Evolutionary conservation across 78 protist genomes (phyloP).

Genomic region (Salpingoeca rosetta): DNA sequence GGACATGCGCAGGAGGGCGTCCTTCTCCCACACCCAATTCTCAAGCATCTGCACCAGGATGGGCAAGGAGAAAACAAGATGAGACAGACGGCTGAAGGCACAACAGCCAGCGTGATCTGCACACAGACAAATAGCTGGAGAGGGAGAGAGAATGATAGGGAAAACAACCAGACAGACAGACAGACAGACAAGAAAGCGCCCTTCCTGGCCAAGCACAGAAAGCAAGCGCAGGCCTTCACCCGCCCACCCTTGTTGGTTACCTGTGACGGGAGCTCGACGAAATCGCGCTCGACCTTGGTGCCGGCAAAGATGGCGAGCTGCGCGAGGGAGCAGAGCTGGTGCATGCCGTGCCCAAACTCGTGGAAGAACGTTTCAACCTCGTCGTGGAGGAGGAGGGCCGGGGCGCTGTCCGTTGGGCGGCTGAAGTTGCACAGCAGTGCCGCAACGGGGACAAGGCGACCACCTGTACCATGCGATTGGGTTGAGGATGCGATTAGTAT

Average conservation of each 20-base stretch:
- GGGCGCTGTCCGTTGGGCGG: slow-evolving; percentile 4
- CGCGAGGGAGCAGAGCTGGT: slow-evolving; percentile 19
- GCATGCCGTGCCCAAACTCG: slow-evolving; percentile 51
- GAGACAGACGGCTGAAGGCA: no score
- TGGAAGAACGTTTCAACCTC: slow-evolving; percentile 61
- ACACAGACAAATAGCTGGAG: no score
- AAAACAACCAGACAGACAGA: no score
- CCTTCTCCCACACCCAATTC: slow-evolving; percentile 54
- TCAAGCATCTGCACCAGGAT: slow-evolving; percentile 53
- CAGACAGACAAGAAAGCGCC: no score
- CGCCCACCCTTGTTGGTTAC: no score
- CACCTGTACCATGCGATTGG: no score
- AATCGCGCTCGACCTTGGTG: slow-evolving; percentile 57
- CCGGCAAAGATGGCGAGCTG: slow-evolving; percentile 31
- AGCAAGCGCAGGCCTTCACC: no score
- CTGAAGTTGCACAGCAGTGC: slow-evolving; percentile 35
- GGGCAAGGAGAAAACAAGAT: no score
- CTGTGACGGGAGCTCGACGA: slow-evolving; percentile 37
- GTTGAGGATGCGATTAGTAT: no score
- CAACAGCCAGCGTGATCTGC: no score
- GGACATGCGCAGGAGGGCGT: slow-evolving; percentile 27
- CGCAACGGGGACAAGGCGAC: slow-evolving; percentile 17
- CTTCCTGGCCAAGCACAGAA: no score
- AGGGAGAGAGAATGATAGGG: no score
- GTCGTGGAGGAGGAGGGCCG: slow-evolving; percentile 28